These are phyloP conservation scores for Kwoniella sp. DNA, from an alignment of 768 basidiomycete genomes.

Conservation along the genomic window DNA sequence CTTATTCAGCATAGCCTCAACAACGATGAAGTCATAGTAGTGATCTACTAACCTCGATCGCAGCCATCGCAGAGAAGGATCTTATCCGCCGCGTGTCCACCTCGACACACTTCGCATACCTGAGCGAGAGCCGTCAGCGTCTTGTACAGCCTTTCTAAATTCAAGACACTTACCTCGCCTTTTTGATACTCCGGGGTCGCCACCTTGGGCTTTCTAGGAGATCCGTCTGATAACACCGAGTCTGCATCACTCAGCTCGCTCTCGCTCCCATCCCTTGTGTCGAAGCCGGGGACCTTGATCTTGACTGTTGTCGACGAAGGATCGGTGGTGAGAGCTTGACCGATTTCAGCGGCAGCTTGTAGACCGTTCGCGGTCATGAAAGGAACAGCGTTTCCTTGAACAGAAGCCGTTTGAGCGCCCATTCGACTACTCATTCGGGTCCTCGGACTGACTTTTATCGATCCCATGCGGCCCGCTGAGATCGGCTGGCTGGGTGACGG, in stretches of 20 bases:
- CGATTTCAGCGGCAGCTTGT: slow-evolving; percentile 17
- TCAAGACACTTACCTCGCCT: slow-evolving; percentile 40
- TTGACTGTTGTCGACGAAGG: slow-evolving; percentile 21
- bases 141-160: neutral
- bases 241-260: slow-evolving; percentile 48
- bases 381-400: neutral
- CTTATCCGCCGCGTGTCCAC: slow-evolving; percentile 81
- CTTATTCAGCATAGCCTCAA: no score
- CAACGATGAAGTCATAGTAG: no score
- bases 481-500: slow-evolving; percentile 28
- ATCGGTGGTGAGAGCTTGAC: slow-evolving; percentile 1
- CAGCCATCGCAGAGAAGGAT: slow-evolving; percentile 91
- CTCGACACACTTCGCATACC: slow-evolving; percentile 90
- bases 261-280: slow-evolving; percentile 39
- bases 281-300: slow-evolving; percentile 47
- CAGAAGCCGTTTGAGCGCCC: neutral
- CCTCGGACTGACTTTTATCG: slow-evolving; percentile 16
- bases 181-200: slow-evolving; percentile 37
- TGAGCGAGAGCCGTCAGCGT: slow-evolving; percentile 16
- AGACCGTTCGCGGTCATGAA: neutral
- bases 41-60: slow-evolving; percentile 65
- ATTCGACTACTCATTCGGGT: slow-evolving; percentile 28
- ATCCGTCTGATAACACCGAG: slow-evolving; percentile 20
- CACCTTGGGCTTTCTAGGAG: slow-evolving; percentile 13
- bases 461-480: slow-evolving; percentile 24